Evolutionary conservation across 1,284 basidiomycete genomes (phyloP), one percentile per base, ranked within the genome.

Genomic region (Ustilago sp.): DNA sequence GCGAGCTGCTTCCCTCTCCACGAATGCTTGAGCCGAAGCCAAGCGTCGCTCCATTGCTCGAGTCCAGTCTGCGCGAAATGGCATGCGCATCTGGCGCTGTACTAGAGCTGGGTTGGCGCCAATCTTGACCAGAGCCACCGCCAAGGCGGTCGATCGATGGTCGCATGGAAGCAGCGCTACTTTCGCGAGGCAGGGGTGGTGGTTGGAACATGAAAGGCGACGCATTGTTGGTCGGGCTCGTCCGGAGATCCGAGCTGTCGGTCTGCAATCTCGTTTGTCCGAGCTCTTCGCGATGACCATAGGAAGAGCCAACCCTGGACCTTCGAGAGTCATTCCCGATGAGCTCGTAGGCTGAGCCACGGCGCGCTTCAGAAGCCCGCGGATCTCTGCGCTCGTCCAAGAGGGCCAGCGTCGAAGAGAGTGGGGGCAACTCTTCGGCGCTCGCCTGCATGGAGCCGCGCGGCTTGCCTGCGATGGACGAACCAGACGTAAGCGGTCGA

Each of bases 131-230:
- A 19, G 59, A 19, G 3, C 39, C 60, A 35, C 62, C 60, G 15
- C 60, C 67, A 6, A 59, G 54, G 15, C 70, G 65, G 19, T 73
- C 70, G 13, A 63, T 28, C 5, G 68, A 63, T 15, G 55, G 48
- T 28, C 74, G 66, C 69, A 67, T 45, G 8, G 62, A 63, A 3
- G 60, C 9, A 35, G 48, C 39, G 48, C 63, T 63, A 55, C 63
- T 68, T 39, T 78, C 76, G 47, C 68, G 68, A 8, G 72, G 76
- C 56, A 79, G 53, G 32, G 79, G 77, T 19, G 79, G 79, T 8
- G 79, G 79, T 59, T 79, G 77, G 32, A 80, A 80, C 79, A 80
- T 80, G 63, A 80, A 80, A 2, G 79, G 79, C 39, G 79, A 80
- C 13, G 75, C 67, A n/a, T 77, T 79, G 60, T 57, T 72, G 35